Evolutionary conservation across 306 rosid species (phyloP), one percentile per base, ranked within the genome.

Genomic region (Ormosia emarginata): DNA sequence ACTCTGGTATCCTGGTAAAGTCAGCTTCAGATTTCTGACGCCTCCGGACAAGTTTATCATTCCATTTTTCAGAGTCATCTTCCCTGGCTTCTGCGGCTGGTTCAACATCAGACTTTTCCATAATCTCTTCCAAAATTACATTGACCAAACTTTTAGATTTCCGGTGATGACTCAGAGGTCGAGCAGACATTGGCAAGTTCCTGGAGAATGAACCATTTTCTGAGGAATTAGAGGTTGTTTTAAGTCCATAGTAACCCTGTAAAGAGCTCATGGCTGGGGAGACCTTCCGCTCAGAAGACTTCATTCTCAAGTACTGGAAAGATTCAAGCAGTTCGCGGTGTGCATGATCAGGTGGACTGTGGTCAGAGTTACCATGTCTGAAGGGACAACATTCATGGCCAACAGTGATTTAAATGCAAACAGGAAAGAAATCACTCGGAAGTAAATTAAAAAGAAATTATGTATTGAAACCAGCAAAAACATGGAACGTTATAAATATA

Each of bases 171-270:
- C 82, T 81, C 71, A 83, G 55, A 40, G 85, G 78, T 34, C 75
- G 82, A 12, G 67, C 57, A 12, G 83, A 46, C 82, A 34, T 37
- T 15, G 78, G 52, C 4, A 81, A 58, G 62, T 84, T 29, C 64
- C 74, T 68, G 32, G 81, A 24, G 37, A 73, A 49, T 15, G 78
- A 39, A 33, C 75, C 81, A 8, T 88, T 85, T 75, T 92, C 94
- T 75, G 88, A 59, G 81, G 83, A 69, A 74, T 68, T 80, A 41
- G 84, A 52, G 55, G 59, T 18, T 57, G 49, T 87, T 81, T 86
- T 89, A 30, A 91, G 97, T 77, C 95, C 95, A 84, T 90, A 91
- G 75, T 82, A 92, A 79, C 92, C 97, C 76, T 88, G 97, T 84
- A 92, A 88, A 75, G 94, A 87, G 90, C 79, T 81, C 97, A 92